These are phyloP conservation scores for Pseudogymnoascus sp. DNA, from an alignment of 2,329 filamentous ascomycete species.

Conservation along the genomic window DNA sequence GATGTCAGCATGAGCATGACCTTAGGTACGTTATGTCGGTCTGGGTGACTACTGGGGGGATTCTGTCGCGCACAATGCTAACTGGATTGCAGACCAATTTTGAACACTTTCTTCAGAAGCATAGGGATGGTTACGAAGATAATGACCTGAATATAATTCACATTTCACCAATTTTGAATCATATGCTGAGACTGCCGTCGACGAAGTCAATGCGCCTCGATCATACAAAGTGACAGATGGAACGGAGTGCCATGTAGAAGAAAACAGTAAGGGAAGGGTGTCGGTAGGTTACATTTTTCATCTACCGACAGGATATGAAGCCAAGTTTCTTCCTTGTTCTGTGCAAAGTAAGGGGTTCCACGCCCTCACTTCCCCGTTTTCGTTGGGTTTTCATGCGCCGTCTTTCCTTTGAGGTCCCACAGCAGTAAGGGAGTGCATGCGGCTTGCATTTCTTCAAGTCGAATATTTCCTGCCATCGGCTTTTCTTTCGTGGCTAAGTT, in stretches of 20 bases:
- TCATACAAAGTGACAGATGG: neutral
- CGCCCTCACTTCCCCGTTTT: neutral
- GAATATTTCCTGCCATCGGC: neutral
- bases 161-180: neutral
- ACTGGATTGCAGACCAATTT: neutral
- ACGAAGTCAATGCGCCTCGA: neutral
- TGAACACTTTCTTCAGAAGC: conserved; percentile 49
- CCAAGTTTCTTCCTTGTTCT: too few relatives aligned
- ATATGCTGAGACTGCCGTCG: neutral
- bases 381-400: neutral
- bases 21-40: conserved; percentile 46
- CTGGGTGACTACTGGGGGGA: neutral
- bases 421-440: neutral
- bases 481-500: neutral
- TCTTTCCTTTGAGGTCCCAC: neutral
- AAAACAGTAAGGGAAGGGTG: neutral
- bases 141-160: conserved; percentile 5
- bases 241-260: neutral
- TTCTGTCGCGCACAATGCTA: neutral
- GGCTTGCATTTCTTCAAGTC: neutral
- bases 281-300: neutral
- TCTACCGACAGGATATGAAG: neutral
- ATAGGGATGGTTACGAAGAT: conserved; percentile 39
- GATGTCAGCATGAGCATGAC: conserved; percentile 71
- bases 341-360: neutral